phyloP scores from a whole-genome alignment of 2,329 filamentous ascomycete genomes.

The Calonectria pteridis region DNA sequence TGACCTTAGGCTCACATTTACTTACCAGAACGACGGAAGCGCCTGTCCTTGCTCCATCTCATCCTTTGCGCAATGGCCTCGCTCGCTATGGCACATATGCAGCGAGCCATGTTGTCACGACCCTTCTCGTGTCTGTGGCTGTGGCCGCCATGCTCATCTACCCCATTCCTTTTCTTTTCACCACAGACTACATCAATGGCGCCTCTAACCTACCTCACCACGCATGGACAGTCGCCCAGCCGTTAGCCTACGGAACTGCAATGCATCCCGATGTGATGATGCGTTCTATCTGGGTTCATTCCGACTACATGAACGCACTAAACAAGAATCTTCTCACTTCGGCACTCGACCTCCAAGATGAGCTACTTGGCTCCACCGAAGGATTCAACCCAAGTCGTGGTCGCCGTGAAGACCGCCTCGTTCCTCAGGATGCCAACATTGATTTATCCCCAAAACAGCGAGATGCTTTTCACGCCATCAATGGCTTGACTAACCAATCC shows the following conservation, averaged over 20 bases:
- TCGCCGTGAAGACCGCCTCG: slow-evolving; percentile 43
- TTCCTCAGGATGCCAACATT: slow-evolving; percentile 43
- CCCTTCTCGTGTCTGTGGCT: slow-evolving; percentile 80
- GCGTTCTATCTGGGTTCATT: slow-evolving; percentile 86
- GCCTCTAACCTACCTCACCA: slow-evolving; percentile 80
- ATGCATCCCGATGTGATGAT: slow-evolving; percentile 79
- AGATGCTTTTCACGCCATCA: slow-evolving; percentile 69
- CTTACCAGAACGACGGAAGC: slow-evolving; percentile 77
- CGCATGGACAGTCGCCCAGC: slow-evolving; percentile 83
- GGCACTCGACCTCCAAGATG: slow-evolving; percentile 78
- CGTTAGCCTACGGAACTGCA: slow-evolving; percentile 64
- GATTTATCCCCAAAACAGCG: slow-evolving; percentile 60
- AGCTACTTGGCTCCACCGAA: slow-evolving; percentile 72
- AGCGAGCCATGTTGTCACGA: slow-evolving; percentile 79
- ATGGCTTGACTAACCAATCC: slow-evolving; percentile 71
- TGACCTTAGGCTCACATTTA: slow-evolving; percentile 34
- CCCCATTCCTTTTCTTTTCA: slow-evolving; percentile 81
- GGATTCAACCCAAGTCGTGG: slow-evolving; percentile 64
- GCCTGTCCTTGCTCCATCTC: slow-evolving; percentile 71
- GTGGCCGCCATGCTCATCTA: slow-evolving; percentile 79
- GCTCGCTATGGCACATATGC: slow-evolving; percentile 78
- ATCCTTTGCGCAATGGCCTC: slow-evolving; percentile 75
- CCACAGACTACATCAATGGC: slow-evolving; percentile 77
- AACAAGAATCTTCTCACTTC: slow-evolving; percentile 73
- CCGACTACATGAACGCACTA: slow-evolving; percentile 83